Evolutionary conservation across 495 filamentous ascomycete species (phyloP).

Genomic region (Aspergillus incahuasiensis): DNA sequence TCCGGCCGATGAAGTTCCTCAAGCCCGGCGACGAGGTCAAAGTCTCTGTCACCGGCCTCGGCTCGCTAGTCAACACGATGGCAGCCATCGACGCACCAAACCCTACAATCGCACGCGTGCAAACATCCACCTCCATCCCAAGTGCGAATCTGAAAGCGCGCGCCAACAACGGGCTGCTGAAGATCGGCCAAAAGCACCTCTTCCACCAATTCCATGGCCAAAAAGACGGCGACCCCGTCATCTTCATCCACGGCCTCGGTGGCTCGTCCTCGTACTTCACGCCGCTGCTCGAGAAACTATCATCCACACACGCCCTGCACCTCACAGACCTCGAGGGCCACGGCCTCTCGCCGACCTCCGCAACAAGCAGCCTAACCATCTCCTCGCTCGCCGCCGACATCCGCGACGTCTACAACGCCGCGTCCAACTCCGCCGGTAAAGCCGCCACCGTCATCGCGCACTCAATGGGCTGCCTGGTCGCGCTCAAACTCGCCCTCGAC

Average conservation of each 20-base stretch:
- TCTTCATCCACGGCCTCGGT: constrained; percentile 7
- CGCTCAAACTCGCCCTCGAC: not conserved
- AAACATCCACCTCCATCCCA: not conserved
- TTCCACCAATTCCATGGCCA: constrained; percentile 1
- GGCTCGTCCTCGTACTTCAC: constrained; percentile 2
- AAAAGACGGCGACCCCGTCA: not conserved
- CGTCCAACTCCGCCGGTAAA: not conserved
- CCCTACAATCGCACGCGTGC: not conserved
- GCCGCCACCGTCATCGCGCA: not conserved
- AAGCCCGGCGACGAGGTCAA: constrained; percentile 1
- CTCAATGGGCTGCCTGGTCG: constrained; percentile 2
- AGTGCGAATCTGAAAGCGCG: not conserved
- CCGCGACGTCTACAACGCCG: not conserved
- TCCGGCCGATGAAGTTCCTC: constrained; percentile 5
- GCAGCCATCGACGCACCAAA: not conserved
- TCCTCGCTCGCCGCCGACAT: not conserved
- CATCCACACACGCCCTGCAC: not conserved
- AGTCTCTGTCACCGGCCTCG: not conserved
- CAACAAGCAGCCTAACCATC: not conserved
- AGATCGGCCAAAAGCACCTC: not conserved
- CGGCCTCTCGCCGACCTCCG: constrained; percentile 1
- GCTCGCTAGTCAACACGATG: not conserved
- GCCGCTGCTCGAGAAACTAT: not conserved
- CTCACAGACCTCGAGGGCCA: constrained; percentile 3
- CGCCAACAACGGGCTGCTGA: not conserved